Evolutionary conservation across 2,329 filamentous ascomycete genomes (phyloP), one percentile per base, ranked within the genome.

Genomic region (Colletotrichum lupini): DNA sequence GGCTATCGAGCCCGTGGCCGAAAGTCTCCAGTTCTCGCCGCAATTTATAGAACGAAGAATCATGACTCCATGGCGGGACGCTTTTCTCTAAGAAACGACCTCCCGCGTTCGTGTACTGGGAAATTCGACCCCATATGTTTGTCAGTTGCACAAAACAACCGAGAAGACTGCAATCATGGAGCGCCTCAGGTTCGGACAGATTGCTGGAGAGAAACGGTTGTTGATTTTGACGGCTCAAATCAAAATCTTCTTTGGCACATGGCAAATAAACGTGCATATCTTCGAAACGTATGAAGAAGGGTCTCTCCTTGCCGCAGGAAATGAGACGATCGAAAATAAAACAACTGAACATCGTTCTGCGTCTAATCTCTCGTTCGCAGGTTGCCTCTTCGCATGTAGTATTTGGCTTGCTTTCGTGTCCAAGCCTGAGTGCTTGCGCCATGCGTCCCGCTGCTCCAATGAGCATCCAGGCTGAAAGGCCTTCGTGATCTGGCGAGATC

Each of bases 321-420:
- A 94, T 83, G 80, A 93, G 89, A 5, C 92, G 88, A 79, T 95
- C 93, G 77, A 94, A 85, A 65, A 94, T 90, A 72, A 93, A 91
- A 77, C 92, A 93, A 76, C 92, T 93, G 84, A 92, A 94, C 84
- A 94, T 92, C 0, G 92, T 93, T 11, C 93, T 88, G 35, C 93
- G 86, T 72, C 87, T 85, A 12, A 92, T 87, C 79, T 95, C 92
- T 71, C 89, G 77, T 65, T 75, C 69, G 68, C 30, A 86, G 80
- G 24, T 79, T 76, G 55, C 78, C 74, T 22, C 77, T 76, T 68
- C 66, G n/a, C 24, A 8, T 16, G 58, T 24, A 46, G 42, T 1
- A 46, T 8, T 52, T 2, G 37, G 12, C 68, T 80, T 82, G 69
- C 89, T 86, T 42, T 88, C 89, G 74, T 88, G 89, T n/a, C 90